phyloP scores from a whole-genome alignment of 495 filamentous ascomycete species.

The Daldinia concentrica region DNA sequence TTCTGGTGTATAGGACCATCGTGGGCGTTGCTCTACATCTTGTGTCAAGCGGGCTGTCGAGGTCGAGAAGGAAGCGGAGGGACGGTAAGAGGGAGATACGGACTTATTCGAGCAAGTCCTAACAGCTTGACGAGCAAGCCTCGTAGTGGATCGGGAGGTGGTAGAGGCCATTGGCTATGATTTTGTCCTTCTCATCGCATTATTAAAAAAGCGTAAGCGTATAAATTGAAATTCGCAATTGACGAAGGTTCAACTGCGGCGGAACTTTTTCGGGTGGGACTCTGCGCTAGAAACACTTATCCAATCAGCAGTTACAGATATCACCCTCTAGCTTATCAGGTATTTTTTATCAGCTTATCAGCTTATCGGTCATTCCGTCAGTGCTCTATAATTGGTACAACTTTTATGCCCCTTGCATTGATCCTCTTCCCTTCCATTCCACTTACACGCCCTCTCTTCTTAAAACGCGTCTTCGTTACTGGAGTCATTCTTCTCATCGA shows the following conservation, averaged over 20 bases:
- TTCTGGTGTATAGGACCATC: conserved; percentile 85
- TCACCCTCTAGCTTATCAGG: not conserved
- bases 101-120: conserved; percentile 26
- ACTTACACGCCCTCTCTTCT: conserved; percentile 4
- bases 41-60: conserved; percentile 19
- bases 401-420: not conserved
- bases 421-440: not conserved
- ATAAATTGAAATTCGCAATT: conserved; percentile 14
- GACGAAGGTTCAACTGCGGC: conserved; percentile 6
- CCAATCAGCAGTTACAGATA: conserved; percentile 2
- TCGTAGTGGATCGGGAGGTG: conserved; percentile 34
- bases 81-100: conserved; percentile 9
- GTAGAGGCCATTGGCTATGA: conserved; percentile 41
- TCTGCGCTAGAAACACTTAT: not conserved
- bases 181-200: conserved; percentile 26
- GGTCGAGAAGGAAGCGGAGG: conserved; percentile 37
- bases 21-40: conserved; percentile 55
- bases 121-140: conserved; percentile 38
- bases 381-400: not conserved
- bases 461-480: conserved; percentile 12
- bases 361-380: not conserved
- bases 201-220: not conserved
- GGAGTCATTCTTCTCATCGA: not conserved
- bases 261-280: conserved; percentile 41
- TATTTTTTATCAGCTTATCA: not conserved